These are phyloP conservation scores for Waltergamsia citrina DNA, from an alignment of 2,329 filamentous ascomycete species.

Conservation along the genomic window DNA sequence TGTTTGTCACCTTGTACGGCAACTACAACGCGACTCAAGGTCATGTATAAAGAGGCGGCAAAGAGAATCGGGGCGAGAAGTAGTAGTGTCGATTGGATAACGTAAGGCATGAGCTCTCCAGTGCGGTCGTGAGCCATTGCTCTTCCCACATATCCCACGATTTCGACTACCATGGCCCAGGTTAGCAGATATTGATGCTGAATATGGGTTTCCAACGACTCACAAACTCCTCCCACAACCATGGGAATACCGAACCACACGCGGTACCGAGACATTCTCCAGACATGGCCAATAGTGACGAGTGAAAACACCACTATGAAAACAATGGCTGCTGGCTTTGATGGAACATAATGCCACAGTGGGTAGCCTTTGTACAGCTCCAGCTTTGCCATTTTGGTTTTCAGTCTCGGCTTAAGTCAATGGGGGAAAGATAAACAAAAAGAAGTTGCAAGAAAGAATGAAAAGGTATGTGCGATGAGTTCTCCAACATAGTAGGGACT, in stretches of 20 bases:
- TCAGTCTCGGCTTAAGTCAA: too few species aligned
- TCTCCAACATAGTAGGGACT: too few species aligned
- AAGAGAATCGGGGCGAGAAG: conserved; percentile 34
- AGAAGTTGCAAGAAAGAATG: too few species aligned
- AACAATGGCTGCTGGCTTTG: conserved; percentile 29
- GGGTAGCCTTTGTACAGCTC: conserved; percentile 8
- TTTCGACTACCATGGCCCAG: conserved; percentile 20
- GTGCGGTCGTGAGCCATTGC: conserved; percentile 11
- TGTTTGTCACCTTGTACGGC: conserved; percentile 12
- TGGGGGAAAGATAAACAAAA: too few species aligned
- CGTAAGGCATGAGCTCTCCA: conserved; percentile 14
- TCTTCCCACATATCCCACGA: conserved; percentile 21
- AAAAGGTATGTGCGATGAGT: too few species aligned
- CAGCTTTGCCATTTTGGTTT: not conserved
- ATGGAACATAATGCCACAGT: conserved; percentile 26
- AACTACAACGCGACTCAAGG: conserved; percentile 26
- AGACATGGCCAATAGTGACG: conserved; percentile 27
- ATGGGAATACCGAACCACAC: conserved; percentile 40
- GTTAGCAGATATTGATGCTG: conserved; percentile 10
- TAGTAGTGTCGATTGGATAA: conserved; percentile 24
- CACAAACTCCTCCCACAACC: conserved; percentile 33
- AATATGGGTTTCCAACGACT: conserved; percentile 13
- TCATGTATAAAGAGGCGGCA: conserved; percentile 36
- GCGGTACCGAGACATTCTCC: conserved; percentile 27
- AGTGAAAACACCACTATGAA: conserved; percentile 33